Percentiles rank a stretch among this genome's conserved stretches.
Evolutionary conservation across 306 rosid genomes (phyloP).

Genomic region (Inga leiocalycina): DNA sequence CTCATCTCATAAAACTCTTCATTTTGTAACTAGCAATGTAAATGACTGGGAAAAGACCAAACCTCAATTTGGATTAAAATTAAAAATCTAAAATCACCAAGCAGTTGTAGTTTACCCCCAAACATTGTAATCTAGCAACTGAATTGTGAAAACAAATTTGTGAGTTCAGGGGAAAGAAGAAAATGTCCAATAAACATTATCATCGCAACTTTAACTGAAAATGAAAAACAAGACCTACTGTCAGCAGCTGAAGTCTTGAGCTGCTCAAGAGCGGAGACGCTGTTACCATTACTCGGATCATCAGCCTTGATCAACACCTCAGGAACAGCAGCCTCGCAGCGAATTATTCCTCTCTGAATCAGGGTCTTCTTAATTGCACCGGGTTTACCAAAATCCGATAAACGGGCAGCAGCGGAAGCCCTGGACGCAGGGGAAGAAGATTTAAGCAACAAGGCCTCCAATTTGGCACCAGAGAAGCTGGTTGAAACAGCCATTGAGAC

Average conservation of each 20-base stretch:
- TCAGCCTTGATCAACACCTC: slow-evolving; percentile 41
- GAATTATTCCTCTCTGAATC: slow-evolving; percentile 58
- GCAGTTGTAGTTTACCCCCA: neutral
- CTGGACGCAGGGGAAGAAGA: slow-evolving; percentile 47
- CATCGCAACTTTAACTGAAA: slow-evolving; percentile 7
- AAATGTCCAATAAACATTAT: neutral
- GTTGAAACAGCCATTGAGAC: slow-evolving; percentile 58
- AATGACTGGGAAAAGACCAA: neutral
- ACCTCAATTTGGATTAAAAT: neutral
- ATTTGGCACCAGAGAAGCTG: slow-evolving; percentile 55
- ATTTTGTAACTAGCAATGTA: neutral
- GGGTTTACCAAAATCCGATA: slow-evolving; percentile 41
- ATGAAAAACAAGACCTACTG: slow-evolving; percentile 47
- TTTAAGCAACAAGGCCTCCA: slow-evolving; percentile 51
- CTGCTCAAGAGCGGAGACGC: slow-evolving; percentile 82
- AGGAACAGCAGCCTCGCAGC: slow-evolving; percentile 65
- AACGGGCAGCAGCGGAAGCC: slow-evolving; percentile 29
- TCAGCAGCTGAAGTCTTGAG: slow-evolving; percentile 89
- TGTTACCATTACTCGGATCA: slow-evolving; percentile 26
- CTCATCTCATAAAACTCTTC: neutral
- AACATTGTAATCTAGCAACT: neutral
- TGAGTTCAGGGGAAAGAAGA: neutral
- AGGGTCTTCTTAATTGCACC: slow-evolving; percentile 34
- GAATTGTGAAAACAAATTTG: neutral
- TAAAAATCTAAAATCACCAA: neutral